phyloP scores from a whole-genome alignment of 768 basidiomycete genomes.

The Rhodotorula toruloides region DNA sequence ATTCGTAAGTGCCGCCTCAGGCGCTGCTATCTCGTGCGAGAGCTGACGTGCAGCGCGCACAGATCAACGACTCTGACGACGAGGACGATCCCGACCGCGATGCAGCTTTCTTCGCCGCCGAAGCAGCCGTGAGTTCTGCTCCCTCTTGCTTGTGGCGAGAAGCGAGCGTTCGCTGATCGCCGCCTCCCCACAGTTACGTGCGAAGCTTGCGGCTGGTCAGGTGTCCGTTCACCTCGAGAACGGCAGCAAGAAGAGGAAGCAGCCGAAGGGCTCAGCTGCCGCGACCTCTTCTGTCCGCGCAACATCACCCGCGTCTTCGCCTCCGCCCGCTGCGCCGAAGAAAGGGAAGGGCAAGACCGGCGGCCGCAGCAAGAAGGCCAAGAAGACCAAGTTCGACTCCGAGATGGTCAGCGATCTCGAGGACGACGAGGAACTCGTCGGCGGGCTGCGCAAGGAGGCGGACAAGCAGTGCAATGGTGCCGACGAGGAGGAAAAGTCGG shows the following conservation, averaged over 20 bases:
- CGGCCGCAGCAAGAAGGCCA: conserved; percentile 6
- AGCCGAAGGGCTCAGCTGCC: neutral
- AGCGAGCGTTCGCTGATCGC: neutral
- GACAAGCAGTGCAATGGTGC: neutral
- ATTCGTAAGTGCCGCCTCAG: conserved; percentile 19
- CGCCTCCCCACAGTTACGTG: conserved; percentile 5
- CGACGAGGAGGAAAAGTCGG: neutral
- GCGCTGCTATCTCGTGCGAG: neutral
- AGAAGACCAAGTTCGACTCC: conserved; percentile 10
- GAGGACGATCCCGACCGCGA: conserved; percentile 35
- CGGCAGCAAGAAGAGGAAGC: conserved; percentile 20
- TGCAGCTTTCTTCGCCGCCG: conserved; percentile 35
- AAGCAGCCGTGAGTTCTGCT: conserved; percentile 17
- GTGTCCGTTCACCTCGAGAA: conserved; percentile 4
- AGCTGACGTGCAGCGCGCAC: neutral
- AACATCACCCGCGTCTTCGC: neutral
- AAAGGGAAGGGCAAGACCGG: conserved; percentile 3
- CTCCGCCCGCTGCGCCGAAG: neutral
- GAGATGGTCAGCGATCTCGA: conserved; percentile 22
- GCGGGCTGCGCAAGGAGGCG: neutral
- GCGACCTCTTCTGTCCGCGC: neutral
- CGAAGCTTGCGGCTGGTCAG: conserved; percentile 19
- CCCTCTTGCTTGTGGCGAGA: too few relatives aligned
- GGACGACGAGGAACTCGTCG: conserved; percentile 17
- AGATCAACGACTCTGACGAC: conserved; percentile 38